Conservation (phyloP, 2,329 filamentous ascomycete genomes). For the Diaporthe amygdali region DNA sequence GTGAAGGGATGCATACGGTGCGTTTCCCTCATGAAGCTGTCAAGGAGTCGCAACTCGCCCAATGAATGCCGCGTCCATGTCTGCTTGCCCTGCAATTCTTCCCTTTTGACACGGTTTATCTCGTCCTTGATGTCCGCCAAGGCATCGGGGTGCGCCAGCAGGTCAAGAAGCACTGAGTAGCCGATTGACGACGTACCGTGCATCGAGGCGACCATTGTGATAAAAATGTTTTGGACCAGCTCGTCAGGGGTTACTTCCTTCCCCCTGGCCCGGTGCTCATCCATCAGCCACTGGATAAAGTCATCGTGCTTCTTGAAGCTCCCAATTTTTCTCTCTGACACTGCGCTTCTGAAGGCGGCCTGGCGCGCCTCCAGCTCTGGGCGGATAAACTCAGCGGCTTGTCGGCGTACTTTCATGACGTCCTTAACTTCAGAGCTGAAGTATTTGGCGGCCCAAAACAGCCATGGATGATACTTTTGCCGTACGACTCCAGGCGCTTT, state of each 20-base stretch:
- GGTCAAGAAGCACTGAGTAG: constrained; percentile 13
- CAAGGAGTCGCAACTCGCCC: constrained; percentile 25
- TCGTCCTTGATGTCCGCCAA: constrained; percentile 27
- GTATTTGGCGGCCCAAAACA: constrained; percentile 30
- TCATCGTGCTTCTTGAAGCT: constrained; percentile 26
- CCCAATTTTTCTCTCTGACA: background rate
- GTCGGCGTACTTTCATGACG: constrained; percentile 9
- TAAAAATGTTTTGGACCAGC: constrained; percentile 27
- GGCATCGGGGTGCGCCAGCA: constrained; percentile 25
- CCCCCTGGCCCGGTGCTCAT: constrained; percentile 27
- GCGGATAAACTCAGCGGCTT: constrained; percentile 28
- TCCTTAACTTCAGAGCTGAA: constrained; percentile 26
- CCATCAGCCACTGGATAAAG: constrained; percentile 29
- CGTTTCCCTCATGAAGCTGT: constrained; percentile 30
- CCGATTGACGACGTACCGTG: constrained; percentile 16
- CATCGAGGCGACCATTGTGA: constrained; percentile 29
- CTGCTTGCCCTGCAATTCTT: constrained; percentile 22
- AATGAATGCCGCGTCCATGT: constrained; percentile 28
- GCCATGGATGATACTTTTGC: constrained; percentile 24
- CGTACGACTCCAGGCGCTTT: constrained; percentile 26
- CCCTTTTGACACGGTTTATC: constrained; percentile 19
- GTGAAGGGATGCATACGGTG: constrained; percentile 27
- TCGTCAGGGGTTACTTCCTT: constrained; percentile 26
- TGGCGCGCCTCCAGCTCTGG: constrained; percentile 28
- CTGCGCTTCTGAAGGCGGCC: background rate